These are phyloP conservation scores for Starmerella tilneyi DNA, from an alignment of 805 yeast species.

Conservation along the genomic window DNA sequence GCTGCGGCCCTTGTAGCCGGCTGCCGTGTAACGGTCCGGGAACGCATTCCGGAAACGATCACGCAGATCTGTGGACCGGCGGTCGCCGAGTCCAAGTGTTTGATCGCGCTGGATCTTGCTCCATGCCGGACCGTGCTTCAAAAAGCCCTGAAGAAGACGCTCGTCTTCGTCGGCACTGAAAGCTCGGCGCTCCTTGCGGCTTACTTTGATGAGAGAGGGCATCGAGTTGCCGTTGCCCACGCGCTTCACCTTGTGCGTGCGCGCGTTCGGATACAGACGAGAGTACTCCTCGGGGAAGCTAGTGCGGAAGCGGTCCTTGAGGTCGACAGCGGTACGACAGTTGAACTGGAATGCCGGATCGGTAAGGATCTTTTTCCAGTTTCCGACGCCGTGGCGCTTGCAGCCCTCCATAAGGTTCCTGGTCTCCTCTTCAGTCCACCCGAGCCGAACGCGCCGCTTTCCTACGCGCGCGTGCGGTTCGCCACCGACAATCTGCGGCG, in stretches of 20 bases:
- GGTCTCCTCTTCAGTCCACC: slow-evolving; percentile 39
- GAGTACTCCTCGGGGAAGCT: slow-evolving; percentile 39
- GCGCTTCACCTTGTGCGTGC: slow-evolving; percentile 35
- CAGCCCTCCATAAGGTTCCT: slow-evolving; percentile 37
- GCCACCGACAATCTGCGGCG: slow-evolving; percentile 10
- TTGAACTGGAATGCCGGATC: slow-evolving; percentile 35
- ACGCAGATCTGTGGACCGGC: slow-evolving; percentile 38
- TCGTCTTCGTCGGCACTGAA: slow-evolving; percentile 37
- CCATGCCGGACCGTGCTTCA: slow-evolving; percentile 39
- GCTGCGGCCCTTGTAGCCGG: slow-evolving; percentile 36
- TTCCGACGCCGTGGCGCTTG: slow-evolving; percentile 36
- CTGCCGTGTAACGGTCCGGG: slow-evolving; percentile 37
- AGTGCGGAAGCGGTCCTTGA: slow-evolving; percentile 39
- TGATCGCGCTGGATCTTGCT: slow-evolving; percentile 38
- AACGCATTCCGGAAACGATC: slow-evolving; percentile 39
- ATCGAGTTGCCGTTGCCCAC: slow-evolving; percentile 17
- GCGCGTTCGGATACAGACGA: slow-evolving; percentile 38
- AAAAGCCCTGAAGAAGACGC: slow-evolving; percentile 35
- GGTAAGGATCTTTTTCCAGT: slow-evolving; percentile 39
- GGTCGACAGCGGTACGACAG: slow-evolving; percentile 38
- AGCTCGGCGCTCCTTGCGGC: slow-evolving; percentile 37
- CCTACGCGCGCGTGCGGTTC: slow-evolving; percentile 27
- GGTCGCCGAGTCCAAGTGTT: slow-evolving; percentile 31
- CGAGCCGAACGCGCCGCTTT: slow-evolving; percentile 32
- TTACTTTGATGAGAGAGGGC: slow-evolving; percentile 33